A percentile compares a stretch with the other conserved stretches of the same genome.
Conservation (phyloP, 2,329 filamentous ascomycete species). For the Setomelanomma holmii region DNA sequence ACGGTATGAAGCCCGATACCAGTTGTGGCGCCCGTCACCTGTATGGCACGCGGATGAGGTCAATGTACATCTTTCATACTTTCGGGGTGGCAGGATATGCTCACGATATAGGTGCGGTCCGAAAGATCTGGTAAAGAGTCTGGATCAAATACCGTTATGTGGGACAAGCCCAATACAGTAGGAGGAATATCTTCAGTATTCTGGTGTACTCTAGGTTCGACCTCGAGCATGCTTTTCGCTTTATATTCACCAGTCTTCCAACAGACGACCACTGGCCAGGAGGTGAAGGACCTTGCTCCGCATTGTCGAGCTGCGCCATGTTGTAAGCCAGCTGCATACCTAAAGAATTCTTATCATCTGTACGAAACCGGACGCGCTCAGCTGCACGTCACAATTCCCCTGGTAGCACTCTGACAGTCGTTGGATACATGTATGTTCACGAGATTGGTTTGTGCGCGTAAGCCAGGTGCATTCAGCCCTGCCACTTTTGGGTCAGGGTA, state of each 20-base stretch:
- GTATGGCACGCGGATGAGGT: no score
- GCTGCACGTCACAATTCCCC: no score
- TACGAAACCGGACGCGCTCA: background rate
- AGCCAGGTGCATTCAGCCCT: background rate
- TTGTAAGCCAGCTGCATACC: background rate
- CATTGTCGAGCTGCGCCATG: background rate
- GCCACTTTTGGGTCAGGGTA: background rate
- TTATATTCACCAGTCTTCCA: background rate
- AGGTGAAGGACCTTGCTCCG: background rate
- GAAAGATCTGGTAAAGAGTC: conserved; percentile 12
- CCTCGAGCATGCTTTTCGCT: background rate
- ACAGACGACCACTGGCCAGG: background rate
- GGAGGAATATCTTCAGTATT: background rate
- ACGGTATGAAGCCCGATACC: conserved; percentile 24
- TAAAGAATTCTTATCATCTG: background rate
- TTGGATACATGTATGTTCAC: background rate
- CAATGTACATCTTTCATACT: no score
- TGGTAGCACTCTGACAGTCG: background rate
- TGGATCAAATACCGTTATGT: conserved; percentile 15
- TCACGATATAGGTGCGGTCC: background rate
- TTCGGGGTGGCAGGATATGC: no score
- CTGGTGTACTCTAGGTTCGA: background rate
- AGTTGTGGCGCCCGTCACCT: conserved; percentile 3
- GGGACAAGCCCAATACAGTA: background rate
- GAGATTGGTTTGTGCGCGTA: background rate